Conservation (phyloP, 441 rosid species). For the Iberis amara region DNA sequence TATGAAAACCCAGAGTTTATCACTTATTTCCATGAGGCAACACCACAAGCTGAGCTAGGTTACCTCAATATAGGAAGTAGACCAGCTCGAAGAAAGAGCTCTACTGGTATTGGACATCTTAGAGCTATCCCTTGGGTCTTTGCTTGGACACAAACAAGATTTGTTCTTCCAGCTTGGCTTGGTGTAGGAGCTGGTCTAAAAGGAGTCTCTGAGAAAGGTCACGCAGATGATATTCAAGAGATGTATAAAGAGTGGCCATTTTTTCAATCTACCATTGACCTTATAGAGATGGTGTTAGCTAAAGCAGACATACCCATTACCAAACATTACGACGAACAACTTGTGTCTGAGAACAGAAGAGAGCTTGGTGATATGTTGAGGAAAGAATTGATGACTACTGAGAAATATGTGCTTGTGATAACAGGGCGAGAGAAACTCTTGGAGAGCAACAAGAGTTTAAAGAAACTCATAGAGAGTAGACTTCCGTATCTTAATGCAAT, state of each 20-base stretch:
- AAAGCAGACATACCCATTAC: constrained; percentile 76
- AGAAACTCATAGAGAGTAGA: constrained; percentile 82
- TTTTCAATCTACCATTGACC: constrained; percentile 75
- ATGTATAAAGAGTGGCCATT: constrained; percentile 88
- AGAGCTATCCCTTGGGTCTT: constrained; percentile 94
- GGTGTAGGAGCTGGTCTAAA: constrained; percentile 78
- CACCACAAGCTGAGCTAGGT: constrained; percentile 84
- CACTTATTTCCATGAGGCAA: constrained; percentile 45
- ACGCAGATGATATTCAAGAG: constrained; percentile 59
- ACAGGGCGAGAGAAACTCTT: constrained; percentile 68
- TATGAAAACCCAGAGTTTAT: constrained; percentile 79
- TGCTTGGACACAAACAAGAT: constrained; percentile 94
- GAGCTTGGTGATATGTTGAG: constrained; percentile 64
- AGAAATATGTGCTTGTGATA: constrained; percentile 59
- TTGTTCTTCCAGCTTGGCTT: constrained; percentile 86
- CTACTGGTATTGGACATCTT: constrained; percentile 84
- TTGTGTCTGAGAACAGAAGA: constrained; percentile 60
- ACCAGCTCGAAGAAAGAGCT: constrained; percentile 77
- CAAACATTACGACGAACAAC: constrained; percentile 80
- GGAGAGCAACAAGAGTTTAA: constrained; percentile 67
- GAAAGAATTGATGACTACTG: constrained; percentile 55
- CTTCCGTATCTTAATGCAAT: constrained; percentile 81
- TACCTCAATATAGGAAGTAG: constrained; percentile 90
- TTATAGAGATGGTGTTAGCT: constrained; percentile 91
- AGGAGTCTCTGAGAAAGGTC: constrained; percentile 50